Conservation (phyloP, 768 basidiomycete genomes). For the Podaxis sp. region DNA sequence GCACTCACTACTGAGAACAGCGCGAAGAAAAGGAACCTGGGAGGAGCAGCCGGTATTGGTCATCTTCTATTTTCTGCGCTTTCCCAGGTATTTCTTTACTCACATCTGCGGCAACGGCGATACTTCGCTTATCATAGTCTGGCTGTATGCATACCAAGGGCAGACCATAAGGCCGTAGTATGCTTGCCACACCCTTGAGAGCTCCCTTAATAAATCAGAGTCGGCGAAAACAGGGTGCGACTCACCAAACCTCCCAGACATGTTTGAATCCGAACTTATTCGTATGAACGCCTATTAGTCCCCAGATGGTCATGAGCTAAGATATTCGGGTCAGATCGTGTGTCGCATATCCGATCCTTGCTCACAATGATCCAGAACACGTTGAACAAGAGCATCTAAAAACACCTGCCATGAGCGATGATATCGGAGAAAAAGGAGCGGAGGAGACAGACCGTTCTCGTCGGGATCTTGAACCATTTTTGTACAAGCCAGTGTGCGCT, state of each 20-base stretch:
- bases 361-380: slow-evolving; percentile 67
- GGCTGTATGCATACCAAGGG: slow-evolving; percentile 79
- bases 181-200: slow-evolving; percentile 57
- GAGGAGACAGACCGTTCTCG: slow-evolving; percentile 45
- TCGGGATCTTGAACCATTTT: slow-evolving; percentile 56
- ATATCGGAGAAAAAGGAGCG: background rate
- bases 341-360: background rate
- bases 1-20: slow-evolving; percentile 58
- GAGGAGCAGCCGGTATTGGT: slow-evolving; percentile 10
- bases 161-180: slow-evolving; percentile 72
- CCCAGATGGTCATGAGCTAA: slow-evolving; percentile 67
- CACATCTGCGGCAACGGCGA: slow-evolving; percentile 70
- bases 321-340: background rate
- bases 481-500: slow-evolving; percentile 70
- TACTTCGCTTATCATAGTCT: slow-evolving; percentile 81
- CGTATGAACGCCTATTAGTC: slow-evolving; percentile 72
- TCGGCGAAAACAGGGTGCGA: background rate
- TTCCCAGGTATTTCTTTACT: slow-evolving; percentile 12
- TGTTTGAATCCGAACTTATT: slow-evolving; percentile 77
- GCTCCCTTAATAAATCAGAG: background rate
- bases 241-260: slow-evolving; percentile 74
- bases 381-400: slow-evolving; percentile 68
- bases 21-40: slow-evolving; percentile 70
- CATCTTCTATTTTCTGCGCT: background rate
- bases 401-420: background rate